Evolutionary conservation across 2,329 filamentous ascomycete species (phyloP).

Genomic region (Daldinia eschscholtzii): DNA sequence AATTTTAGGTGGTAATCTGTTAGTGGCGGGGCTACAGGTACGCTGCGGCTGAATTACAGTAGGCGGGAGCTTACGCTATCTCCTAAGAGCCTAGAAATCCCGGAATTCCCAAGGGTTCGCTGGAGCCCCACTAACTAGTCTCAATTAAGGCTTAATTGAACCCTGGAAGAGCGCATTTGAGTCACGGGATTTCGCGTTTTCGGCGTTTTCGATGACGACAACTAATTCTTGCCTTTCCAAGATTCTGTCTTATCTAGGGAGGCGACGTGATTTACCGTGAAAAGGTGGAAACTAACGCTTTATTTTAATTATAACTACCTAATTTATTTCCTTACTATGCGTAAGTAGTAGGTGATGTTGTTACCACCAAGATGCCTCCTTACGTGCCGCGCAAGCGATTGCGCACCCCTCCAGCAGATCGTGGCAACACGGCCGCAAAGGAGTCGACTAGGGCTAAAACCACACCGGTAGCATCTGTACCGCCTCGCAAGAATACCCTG

Average conservation of each 20-base stretch:
- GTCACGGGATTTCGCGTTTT: slow-evolving; percentile 51
- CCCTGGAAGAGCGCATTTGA: slow-evolving; percentile 5
- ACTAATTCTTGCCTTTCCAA: slow-evolving; percentile 11
- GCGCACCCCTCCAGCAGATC: slow-evolving; percentile 61
- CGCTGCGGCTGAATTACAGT: slow-evolving; percentile 33
- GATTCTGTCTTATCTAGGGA: not conserved
- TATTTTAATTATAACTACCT: not conserved
- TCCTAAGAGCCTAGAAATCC: not conserved
- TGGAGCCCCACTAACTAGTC: slow-evolving; percentile 14
- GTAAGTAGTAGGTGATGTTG: slow-evolving; percentile 12
- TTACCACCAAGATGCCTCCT: slow-evolving; percentile 70
- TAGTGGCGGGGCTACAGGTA: slow-evolving; percentile 33
- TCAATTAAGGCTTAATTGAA: slow-evolving; percentile 33
- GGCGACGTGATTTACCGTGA: not conserved
- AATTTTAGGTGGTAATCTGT: slow-evolving; percentile 17
- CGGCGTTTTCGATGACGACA: slow-evolving; percentile 47
- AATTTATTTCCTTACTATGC: not conserved
- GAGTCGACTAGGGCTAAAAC: slow-evolving; percentile 46
- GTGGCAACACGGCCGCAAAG: slow-evolving; percentile 50
- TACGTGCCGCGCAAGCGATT: slow-evolving; percentile 75
- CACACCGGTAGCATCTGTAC: slow-evolving; percentile 45
- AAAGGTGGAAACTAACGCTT: not conserved
- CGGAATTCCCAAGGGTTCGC: slow-evolving; percentile 6
- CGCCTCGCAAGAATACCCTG: slow-evolving; percentile 66
- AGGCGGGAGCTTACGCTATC: slow-evolving; percentile 15